Base-by-base conservation (phyloP, 768 basidiomycete species). In the Asterophora lycoperdoides region DNA sequence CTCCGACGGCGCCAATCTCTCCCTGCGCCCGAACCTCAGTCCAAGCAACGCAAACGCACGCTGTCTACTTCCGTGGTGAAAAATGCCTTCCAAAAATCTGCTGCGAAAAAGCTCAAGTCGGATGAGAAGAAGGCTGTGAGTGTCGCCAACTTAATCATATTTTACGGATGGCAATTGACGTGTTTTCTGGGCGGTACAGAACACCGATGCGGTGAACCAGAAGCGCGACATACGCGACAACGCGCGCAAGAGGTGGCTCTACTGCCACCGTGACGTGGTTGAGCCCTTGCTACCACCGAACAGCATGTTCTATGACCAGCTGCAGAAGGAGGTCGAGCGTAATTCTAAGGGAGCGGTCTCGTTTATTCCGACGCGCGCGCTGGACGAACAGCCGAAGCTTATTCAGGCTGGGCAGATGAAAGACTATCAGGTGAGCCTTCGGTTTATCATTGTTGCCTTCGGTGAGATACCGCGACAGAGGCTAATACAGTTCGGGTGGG, bases 351-450 rank as follows among this genome's bases (percentile, higher is more conserved):
- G 55, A 17, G 37, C 44, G 5, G 43, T 55, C 1, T 53, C 61
- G 3, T 72, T 64, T 53, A 59, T 64, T 0, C 75, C 74, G 4
- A 62, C 69, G 14, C 72, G 66, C 41, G 54, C 67, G 15, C 49
- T 78, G 41, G 67, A 67, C 18, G 65, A 68, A 35, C 82, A 84
- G 53, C 83, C 82, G 0, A 49, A 56, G 5, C 64, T 77, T 33
- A 69, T 87, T 23, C 65, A 66, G 14, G 76, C 74, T 8, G 86
- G 84, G 13, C 64, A 69, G 19, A 78, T 88, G 75, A 87, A 87
- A 61, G 82, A 81, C 45, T 88, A 88, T 64, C 86, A 89, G 71
- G 78, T 78, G 33, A 5, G 67, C n/a, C 17, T 8, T 38, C 40
- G n/a, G n/a, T n/a, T n/a, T n/a, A n/a, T n/a, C n/a, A n/a, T n/a